A percentile compares a stretch with the other conserved stretches of the same genome.
phyloP scores from a whole-genome alignment of 2,329 filamentous ascomycete genomes.

The Alternaria gansuensis region DNA sequence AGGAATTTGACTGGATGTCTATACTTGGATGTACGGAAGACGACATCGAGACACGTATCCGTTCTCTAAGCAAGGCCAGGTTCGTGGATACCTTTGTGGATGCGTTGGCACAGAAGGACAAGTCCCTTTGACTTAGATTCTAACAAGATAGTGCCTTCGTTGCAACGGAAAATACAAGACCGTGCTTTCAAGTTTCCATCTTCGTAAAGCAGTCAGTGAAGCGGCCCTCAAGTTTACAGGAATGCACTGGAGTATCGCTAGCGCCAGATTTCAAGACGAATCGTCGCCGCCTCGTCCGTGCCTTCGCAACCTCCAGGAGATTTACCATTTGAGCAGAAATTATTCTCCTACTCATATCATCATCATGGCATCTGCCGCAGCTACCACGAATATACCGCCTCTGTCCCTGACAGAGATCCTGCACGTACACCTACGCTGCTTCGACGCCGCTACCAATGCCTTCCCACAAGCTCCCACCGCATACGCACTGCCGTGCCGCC shows the following conservation, averaged over 20 bases:
- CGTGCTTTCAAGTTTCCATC: not conserved
- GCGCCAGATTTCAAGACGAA: constrained; percentile 2
- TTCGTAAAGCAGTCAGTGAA: not conserved
- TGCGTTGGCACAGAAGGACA: not conserved
- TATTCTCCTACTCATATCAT: not conserved
- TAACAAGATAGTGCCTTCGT: not conserved
- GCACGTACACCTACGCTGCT: constrained; percentile 15
- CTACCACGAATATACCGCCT: not conserved
- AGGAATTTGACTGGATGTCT: not conserved
- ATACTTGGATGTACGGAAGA: constrained; percentile 1
- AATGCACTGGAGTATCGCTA: not conserved
- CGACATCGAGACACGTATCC: not conserved
- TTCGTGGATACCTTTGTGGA: not conserved
- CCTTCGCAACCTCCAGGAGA: not conserved
- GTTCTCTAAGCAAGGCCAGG: not conserved
- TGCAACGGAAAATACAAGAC: not conserved
- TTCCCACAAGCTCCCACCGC: constrained; percentile 2
- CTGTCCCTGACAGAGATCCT: constrained; percentile 15
- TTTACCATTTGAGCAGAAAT: constrained; percentile 1
- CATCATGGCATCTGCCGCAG: constrained; percentile 1
- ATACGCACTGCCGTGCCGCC: constrained; percentile 4
- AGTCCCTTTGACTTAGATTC: not conserved
- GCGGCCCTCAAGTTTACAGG: not conserved
- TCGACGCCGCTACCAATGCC: constrained; percentile 18
- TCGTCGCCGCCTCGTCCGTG: not conserved